phyloP scores from a whole-genome alignment of 148 eudicot genomes.

The Rhododendron kiyosumense region DNA sequence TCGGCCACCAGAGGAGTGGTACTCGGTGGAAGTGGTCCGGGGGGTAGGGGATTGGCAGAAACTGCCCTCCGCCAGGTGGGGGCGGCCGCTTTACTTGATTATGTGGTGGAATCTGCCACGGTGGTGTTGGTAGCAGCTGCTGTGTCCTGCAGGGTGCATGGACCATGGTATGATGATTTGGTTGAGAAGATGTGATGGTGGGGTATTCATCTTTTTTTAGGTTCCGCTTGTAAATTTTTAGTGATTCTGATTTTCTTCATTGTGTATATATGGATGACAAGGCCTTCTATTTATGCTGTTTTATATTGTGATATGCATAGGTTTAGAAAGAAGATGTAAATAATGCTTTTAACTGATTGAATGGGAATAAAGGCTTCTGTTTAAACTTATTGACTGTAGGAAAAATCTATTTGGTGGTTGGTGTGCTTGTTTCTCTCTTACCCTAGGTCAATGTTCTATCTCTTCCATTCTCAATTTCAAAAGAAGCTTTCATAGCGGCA shows the following conservation, averaged over 20 bases:
- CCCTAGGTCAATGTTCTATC: not conserved
- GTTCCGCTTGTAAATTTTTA: not conserved
- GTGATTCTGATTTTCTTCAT: not conserved
- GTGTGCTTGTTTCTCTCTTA: not conserved
- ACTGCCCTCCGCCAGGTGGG: slow-evolving; percentile 35
- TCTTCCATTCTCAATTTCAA: not conserved
- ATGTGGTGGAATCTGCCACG: slow-evolving; percentile 22
- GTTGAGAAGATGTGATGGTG: slow-evolving; percentile 21
- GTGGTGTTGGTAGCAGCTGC: slow-evolving; percentile 29
- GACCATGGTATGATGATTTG: slow-evolving; percentile 37
- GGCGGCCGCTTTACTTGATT: slow-evolving; percentile 22
- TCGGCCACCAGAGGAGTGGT: slow-evolving; percentile 45
- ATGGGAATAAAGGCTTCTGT: not conserved
- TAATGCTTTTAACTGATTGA: not conserved
- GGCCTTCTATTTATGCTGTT: not conserved
- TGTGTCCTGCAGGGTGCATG: slow-evolving; percentile 38
- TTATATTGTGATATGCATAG: not conserved
- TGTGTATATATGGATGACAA: not conserved
- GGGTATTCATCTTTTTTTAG: not conserved
- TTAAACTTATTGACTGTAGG: not conserved
- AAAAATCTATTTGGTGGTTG: not conserved
- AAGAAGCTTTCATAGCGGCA: not conserved
- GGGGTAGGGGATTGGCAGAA: slow-evolving; percentile 37
- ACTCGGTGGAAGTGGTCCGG: slow-evolving; percentile 31
- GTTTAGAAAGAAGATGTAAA: not conserved